Evolutionary conservation across 768 basidiomycete genomes (phyloP).

Genomic region (Suillus ampliporus): DNA sequence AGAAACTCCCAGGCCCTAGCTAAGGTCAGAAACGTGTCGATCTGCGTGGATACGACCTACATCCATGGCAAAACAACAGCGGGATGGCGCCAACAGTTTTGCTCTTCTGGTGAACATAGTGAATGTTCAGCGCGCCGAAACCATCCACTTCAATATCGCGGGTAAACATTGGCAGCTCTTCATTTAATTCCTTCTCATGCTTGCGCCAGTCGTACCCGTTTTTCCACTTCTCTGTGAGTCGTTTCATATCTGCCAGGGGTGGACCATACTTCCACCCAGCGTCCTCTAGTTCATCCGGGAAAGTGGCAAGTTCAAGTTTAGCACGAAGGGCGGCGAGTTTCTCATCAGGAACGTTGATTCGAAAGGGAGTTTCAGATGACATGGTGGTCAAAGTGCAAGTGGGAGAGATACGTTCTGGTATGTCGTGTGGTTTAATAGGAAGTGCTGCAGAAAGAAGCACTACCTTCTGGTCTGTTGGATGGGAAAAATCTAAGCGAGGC

Average conservation of each 20-base stretch:
- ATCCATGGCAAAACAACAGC: constrained; percentile 67
- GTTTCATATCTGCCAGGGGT: constrained; percentile 53
- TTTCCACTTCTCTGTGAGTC: constrained; percentile 56
- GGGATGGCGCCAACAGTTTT: constrained; percentile 51
- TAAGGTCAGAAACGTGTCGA: too few relatives aligned
- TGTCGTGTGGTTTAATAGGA: too few relatives aligned
- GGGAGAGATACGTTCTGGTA: too few relatives aligned
- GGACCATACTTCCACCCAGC: constrained; percentile 58
- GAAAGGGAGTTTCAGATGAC: constrained; percentile 41
- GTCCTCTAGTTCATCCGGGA: constrained; percentile 65
- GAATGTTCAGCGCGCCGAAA: constrained; percentile 55
- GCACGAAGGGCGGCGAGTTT: constrained; percentile 44
- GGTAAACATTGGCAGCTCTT: constrained; percentile 40
- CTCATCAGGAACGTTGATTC: constrained; percentile 49
- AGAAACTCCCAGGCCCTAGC: too few relatives aligned
- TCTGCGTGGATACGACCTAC: constrained; percentile 26
- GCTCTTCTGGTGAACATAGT: constrained; percentile 64
- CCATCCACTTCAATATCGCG: constrained; percentile 53
- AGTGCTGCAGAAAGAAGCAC: too few relatives aligned
- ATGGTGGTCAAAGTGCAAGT: too few relatives aligned
- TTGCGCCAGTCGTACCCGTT: constrained; percentile 60
- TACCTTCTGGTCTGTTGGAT: too few relatives aligned
- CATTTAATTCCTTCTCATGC: constrained; percentile 55
- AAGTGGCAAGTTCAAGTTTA: constrained; percentile 52
- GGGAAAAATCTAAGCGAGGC: too few relatives aligned